Evolutionary conservation across 2,329 filamentous ascomycete species (phyloP), one percentile per base, ranked within the genome.

Genomic region (Microcyclospora tardicrescens): DNA sequence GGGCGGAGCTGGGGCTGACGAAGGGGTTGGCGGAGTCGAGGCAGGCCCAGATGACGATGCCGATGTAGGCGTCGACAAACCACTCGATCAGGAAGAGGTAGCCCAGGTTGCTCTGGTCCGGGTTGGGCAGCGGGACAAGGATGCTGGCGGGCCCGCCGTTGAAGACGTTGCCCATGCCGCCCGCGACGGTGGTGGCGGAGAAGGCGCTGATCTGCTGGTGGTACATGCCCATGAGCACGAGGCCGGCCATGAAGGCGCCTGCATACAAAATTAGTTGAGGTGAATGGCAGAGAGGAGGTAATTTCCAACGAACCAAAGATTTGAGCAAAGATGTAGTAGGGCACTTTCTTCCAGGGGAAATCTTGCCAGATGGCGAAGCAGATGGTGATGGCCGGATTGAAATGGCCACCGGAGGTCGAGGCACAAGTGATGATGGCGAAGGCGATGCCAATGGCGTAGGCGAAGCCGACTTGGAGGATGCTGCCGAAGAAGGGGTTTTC

Each of bases 21-120:
- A 76, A 75, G 1, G 72, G 72, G 52, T 77, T 77, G 10, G 71
- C 69, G 0, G 70, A 70, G 53, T 77, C 73, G 27, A 75, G 61
- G 34, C 61, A 62, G 6, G 72, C 64, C 72, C 72, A 77, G 52
- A 77, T 75, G 11, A 75, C 57, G 41, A 76, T 61, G 19, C 65
- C 68, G 39, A 77, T 69, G 55, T 75, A 75, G 39, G 56, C 61
- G 49, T 72, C 68, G 19, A 72, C 71, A 46, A 77, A 74, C 52
- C 72, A 77, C 50, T 77, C 73, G 41, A 69, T 69, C 37, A 75
- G 53, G 57, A 77, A 72, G 1, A 77, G 52, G 50, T 69, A 75
- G 11, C 72, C 73, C 30, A 71, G 59, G 45, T 69, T 73, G 5
- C 62, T 68, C 49, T 75, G 68, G 12, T 58, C 62, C 0, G 63